Base-by-base conservation (phyloP, 371 early-diverging fungal species). In the Capillidium rhysosporum region DNA sequence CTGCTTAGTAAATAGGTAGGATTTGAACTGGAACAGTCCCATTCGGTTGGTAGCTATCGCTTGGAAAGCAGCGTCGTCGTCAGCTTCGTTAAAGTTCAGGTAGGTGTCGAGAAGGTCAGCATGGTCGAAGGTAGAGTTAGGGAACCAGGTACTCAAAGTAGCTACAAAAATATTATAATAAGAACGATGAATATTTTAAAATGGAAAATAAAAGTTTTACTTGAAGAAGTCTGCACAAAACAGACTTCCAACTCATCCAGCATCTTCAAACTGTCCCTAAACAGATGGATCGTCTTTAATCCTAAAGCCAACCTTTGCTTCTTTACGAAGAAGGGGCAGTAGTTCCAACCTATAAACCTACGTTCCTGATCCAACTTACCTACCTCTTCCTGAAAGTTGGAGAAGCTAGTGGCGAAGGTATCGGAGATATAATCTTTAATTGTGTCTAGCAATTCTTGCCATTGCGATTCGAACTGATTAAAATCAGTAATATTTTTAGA, bases 291-390 rank as follows among this genome's bases (percentile, higher is more conserved):
- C 47, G 79, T 73, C 57, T 87, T 86, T 66, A 77, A 90, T 7
- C 86, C 77, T 45, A 73, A 73, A 21, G 88, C 86, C 16, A 91
- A 62, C 0, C 80, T 82, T 64, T 94, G 92, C 59, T 51, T 95
- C 51, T 89, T 59, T 31, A 92, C 79, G 58, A 95, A 95, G 62
- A 89, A 93, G 16, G 80, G 80, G 67, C 90, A 91, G 60, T 88
- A 93, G 63, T 95, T 95, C 94, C 93, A 95, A 0, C 96, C 96
- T 3, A 92, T 91, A 72, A 91, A 75, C 57, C 87, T 71, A 44
- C 94, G 59, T 60, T 92, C 91, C 55, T 80, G 76, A 54, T 91
- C 92, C 54, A 93, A 58, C 9, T 90, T 69, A 14, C 88, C 66
- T 5, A 86, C 82, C 63, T 90, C 92, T 39, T 89, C 92, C 49